These are phyloP conservation scores for Blepharisma undulans DNA, from an alignment of 169 alveolate species.

Conservation along the genomic window DNA sequence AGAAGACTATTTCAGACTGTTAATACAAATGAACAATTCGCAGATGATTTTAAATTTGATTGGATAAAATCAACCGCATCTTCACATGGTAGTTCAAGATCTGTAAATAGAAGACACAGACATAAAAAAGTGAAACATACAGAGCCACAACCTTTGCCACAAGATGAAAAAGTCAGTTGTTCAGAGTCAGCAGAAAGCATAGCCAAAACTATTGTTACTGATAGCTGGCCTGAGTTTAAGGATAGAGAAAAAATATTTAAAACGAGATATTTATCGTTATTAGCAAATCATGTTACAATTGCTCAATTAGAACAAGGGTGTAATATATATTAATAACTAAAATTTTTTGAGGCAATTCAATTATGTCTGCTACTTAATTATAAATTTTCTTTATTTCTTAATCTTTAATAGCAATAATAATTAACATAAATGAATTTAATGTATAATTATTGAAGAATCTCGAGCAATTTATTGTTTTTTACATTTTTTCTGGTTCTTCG, in stretches of 20 bases:
- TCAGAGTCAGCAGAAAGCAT: background rate
- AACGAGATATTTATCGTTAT: background rate
- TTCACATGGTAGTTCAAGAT: background rate
- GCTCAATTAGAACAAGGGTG: background rate
- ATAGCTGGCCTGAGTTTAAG: background rate
- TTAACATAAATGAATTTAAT: too few species aligned
- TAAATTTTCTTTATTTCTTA: background rate
- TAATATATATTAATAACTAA: too few species aligned
- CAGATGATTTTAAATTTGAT: background rate
- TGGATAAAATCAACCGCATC: background rate
- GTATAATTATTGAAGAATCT: too few species aligned
- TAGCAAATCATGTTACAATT: background rate
- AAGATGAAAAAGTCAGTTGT: background rate
- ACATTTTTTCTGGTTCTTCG: background rate
- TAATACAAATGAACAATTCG: background rate
- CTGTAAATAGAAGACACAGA: background rate
- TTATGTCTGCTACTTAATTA: background rate
- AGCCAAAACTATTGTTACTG: background rate
- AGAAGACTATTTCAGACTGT: constrained; percentile 55
- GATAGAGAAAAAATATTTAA: constrained; percentile 1
- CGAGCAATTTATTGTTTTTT: too few species aligned
- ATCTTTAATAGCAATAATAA: too few species aligned
- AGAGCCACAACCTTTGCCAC: background rate
- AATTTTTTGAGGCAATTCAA: background rate
- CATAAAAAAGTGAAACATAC: background rate